These are phyloP conservation scores for Colletotrichum plurivorum DNA, from an alignment of 2,329 filamentous ascomycete species.

Conservation along the genomic window DNA sequence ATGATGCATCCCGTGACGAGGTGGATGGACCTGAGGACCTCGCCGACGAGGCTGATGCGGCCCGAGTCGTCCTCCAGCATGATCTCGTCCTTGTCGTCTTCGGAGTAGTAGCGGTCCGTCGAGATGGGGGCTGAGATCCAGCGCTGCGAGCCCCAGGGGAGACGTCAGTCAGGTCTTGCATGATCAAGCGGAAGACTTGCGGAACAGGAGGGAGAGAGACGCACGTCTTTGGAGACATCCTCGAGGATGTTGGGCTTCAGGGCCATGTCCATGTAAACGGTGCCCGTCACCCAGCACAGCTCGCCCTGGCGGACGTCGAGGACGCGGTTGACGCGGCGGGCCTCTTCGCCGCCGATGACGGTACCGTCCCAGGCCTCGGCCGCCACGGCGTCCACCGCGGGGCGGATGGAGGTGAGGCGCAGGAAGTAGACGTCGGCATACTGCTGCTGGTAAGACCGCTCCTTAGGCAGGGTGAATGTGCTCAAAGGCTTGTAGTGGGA, in stretches of 20 bases:
- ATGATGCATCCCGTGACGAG: slow-evolving; percentile 95
- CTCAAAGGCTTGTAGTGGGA: slow-evolving; percentile 80
- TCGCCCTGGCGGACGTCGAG: slow-evolving; percentile 96
- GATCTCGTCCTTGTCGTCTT: slow-evolving; percentile 73
- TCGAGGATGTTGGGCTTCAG: slow-evolving; percentile 96
- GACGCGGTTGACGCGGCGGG: slow-evolving; percentile 85
- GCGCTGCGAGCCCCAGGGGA: slow-evolving; percentile 67
- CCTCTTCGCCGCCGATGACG: slow-evolving; percentile 82
- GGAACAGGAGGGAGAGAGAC: slow-evolving; percentile 45
- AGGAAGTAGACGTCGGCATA: slow-evolving; percentile 99
- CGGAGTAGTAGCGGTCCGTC: slow-evolving; percentile 81
- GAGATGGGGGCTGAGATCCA: slow-evolving; percentile 89
- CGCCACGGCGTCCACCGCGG: slow-evolving; percentile 82
- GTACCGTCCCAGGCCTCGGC: slow-evolving; percentile 83
- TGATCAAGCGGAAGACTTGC: neutral
- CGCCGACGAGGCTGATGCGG: slow-evolving; percentile 83
- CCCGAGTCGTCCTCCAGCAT: slow-evolving; percentile 98
- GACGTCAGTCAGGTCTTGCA: neutral
- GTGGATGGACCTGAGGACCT: slow-evolving; percentile 74
- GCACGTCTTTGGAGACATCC: slow-evolving; percentile 91
- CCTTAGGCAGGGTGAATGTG: slow-evolving; percentile 80
- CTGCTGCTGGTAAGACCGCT: slow-evolving; percentile 89
- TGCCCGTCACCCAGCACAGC: slow-evolving; percentile 94
- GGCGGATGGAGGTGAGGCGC: slow-evolving; percentile 88
- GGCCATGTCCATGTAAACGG: slow-evolving; percentile 97